phyloP scores from a whole-genome alignment of 768 basidiomycete species.

The Dendrothele bispora region DNA sequence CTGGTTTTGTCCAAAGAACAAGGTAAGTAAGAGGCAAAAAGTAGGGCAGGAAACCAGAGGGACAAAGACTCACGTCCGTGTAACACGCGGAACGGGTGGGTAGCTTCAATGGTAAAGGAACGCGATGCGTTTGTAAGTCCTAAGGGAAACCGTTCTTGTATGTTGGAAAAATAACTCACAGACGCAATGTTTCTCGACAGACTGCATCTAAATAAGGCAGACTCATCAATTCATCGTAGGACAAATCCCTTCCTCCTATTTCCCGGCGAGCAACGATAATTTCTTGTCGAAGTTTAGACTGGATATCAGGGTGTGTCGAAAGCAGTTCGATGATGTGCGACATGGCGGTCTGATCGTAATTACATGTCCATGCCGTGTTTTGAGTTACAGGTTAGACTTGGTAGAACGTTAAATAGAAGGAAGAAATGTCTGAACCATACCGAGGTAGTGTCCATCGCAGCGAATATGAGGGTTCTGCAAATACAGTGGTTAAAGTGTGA shows the following conservation, averaged over 20 bases:
- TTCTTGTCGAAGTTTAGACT: slow-evolving; percentile 36
- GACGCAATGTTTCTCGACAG: slow-evolving; percentile 38
- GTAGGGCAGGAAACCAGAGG: too few species aligned
- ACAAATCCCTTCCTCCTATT: slow-evolving; percentile 22
- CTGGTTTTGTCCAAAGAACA: too few species aligned
- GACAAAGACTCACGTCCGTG: too few species aligned
- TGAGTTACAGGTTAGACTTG: neutral
- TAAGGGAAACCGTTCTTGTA: too few species aligned
- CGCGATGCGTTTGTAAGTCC: too few species aligned
- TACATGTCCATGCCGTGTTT: too few species aligned
- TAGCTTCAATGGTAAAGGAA: too few species aligned
- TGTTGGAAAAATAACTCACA: too few species aligned
- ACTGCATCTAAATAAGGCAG: slow-evolving; percentile 41
- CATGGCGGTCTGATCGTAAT: slow-evolving; percentile 21
- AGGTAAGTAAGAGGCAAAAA: too few species aligned
- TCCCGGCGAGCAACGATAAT: slow-evolving; percentile 24
- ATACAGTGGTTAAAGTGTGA: neutral
- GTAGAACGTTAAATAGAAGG: too few species aligned
- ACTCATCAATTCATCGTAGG: slow-evolving; percentile 35
- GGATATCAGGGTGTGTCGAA: slow-evolving; percentile 32
- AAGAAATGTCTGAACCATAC: too few species aligned
- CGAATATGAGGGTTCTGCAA: slow-evolving; percentile 35
- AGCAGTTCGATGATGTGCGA: slow-evolving; percentile 32
- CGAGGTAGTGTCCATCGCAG: slow-evolving; percentile 44
- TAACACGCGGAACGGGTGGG: too few species aligned